Base-by-base conservation (phyloP, 169 alveolate genomes). In the Cryptosporidium muris region DNA sequence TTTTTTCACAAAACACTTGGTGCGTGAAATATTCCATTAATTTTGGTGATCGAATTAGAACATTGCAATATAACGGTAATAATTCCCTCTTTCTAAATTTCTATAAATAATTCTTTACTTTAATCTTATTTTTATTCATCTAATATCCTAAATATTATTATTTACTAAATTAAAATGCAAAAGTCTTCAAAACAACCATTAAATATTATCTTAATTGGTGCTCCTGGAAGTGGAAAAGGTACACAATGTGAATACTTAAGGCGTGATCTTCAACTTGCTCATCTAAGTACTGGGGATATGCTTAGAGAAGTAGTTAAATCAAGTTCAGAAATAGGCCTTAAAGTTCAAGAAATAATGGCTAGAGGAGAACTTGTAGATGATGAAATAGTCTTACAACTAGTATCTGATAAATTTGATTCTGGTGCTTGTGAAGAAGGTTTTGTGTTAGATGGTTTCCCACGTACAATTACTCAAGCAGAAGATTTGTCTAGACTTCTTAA, bases 381-480 rank as follows among this genome's bases (percentile, higher is more conserved):
- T 88, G 97, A 95, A 14, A 91, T 94, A 52, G 97, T 96, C 65
- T 81, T 95, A 47, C 94, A 92, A 43, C 74, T 95, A 63, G 94
- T 96, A 49, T 94, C 94, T 54, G 94, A 92, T 48, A 93, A 94
- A 65, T 81, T 95, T 74, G 93, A 91, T 34, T 85, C 95, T 67
- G 97, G 97, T 16, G 89, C 88, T 63, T 94, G 97, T 88, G 89
- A 88, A 74, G 82, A 95, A 53, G 99, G 99, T 43, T 94, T 94
- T 63, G 93, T 96, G 66, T 88, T 96, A 51, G 99, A 96, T 80
- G 99, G 99, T 34, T 96, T 94, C 89, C 99, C 99, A 42, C 81
- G 99, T 60, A 96, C 96, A 66, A 82, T 89, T 40, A 91, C 93
- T 48, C 97, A 96, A 80, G 98, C 99, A 37, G 93, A 95, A 80